These are phyloP conservation scores for Massariosphaeria phaeospora DNA, from an alignment of 495 filamentous ascomycete species.

Conservation along the genomic window DNA sequence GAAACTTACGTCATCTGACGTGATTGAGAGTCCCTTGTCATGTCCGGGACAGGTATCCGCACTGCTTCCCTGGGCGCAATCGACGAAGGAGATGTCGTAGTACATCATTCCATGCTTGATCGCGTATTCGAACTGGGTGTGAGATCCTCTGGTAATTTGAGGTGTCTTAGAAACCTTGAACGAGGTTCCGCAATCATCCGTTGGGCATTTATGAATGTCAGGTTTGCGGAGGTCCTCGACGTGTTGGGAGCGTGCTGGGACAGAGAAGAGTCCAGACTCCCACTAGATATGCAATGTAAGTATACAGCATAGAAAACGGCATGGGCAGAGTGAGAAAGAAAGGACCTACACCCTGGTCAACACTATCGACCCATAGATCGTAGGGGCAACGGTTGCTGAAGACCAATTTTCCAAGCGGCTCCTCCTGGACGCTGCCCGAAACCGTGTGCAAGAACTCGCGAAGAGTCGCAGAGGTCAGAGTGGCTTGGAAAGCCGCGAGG, in stretches of 20 bases:
- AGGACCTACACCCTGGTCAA: neutral
- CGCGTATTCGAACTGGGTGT: constrained; percentile 20
- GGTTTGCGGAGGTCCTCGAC: no score
- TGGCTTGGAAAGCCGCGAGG: no score
- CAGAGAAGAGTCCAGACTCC: neutral
- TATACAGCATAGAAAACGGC: neutral
- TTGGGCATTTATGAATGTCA: neutral
- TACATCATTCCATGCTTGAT: constrained; percentile 2
- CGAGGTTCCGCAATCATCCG: neutral
- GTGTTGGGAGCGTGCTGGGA: neutral
- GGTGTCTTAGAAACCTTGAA: constrained; percentile 3
- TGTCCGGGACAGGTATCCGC: constrained; percentile 6
- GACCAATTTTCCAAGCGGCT: constrained; percentile 4
- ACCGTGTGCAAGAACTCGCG: no score
- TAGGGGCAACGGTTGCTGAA: constrained; percentile 13
- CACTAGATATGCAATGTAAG: neutral
- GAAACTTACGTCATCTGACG: neutral
- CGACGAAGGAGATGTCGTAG: constrained; percentile 23
- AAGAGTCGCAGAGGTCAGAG: no score
- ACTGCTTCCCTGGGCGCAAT: constrained; percentile 3
- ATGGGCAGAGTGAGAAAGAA: neutral
- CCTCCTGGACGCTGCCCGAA: no score
- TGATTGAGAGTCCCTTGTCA: constrained; percentile 2
- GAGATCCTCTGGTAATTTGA: neutral
- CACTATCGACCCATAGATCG: constrained; percentile 5